Evolutionary conservation across 2,329 filamentous ascomycete genomes (phyloP), one percentile per base, ranked within the genome.

Genomic region (Xylariaceae sp.): DNA sequence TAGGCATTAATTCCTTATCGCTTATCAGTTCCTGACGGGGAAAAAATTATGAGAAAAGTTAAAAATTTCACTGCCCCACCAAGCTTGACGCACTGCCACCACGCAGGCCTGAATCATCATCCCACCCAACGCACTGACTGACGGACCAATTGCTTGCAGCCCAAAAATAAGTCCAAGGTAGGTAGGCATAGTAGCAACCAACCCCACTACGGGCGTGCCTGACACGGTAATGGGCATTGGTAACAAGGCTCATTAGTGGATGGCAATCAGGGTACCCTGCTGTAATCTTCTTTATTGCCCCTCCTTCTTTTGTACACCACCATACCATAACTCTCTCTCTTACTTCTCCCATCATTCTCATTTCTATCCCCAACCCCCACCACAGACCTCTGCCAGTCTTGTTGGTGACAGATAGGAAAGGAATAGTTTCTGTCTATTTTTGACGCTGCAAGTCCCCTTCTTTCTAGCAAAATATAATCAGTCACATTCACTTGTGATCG

Each of bases 401-500:
- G 41, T 51, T 50, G 61, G 64, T 33, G 37, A 26, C 21, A 28
- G 36, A 53, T 28, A 47, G 45, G 23, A 21, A 33, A 24, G 6
- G 21, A 41, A 11, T 16, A 3, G n/a, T 17, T 19, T 39, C 36
- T 37, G 29, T 41, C 43, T 19, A 39, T 34, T 19, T 4, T 24
- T 28, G 3, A 40, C 31, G 49, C 28, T 3, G 16, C 34, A 11
- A 51, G 16, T n/a, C 37, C 41, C 11, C 17, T 17, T 36, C 14
- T 12, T 16, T 24, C 24, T 21, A 46, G 24, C 40, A 45, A 23
- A 11, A 37, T 33, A 6, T 17, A 28, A 28, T 43, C 16, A 19
- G 43, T 67, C 65, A 57, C 67, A 69, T 69, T 68, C 17, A 39
- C 56, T 66, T 64, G 65, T 69, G 67, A 63, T 63, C 53, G 8